Conservation (phyloP, 495 filamentous ascomycete genomes). For the Hyphodiscus hymeniophilus region DNA sequence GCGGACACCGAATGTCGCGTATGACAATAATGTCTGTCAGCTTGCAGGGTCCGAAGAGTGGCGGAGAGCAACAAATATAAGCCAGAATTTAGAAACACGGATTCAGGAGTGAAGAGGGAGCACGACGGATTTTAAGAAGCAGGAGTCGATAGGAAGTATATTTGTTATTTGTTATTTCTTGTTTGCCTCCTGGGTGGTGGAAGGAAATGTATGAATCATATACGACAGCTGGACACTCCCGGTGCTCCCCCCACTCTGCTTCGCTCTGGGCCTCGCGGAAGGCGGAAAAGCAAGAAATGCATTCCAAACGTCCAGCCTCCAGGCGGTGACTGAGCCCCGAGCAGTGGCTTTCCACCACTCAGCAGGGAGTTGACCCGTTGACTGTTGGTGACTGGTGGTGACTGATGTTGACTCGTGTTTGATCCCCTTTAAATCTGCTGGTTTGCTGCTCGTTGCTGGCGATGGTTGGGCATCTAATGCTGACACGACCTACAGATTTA, state of each 20-base stretch:
- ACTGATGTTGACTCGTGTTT: too few relatives aligned
- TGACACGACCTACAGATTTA: not conserved
- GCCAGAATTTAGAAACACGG: too few relatives aligned
- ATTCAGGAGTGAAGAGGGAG: not conserved
- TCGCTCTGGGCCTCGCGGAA: not conserved
- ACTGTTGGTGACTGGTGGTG: too few relatives aligned
- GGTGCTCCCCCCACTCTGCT: not conserved
- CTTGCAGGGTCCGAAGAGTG: not conserved
- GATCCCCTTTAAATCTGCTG: too few relatives aligned
- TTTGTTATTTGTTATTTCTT: too few relatives aligned
- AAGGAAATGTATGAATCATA: constrained; percentile 3
- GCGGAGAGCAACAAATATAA: not conserved
- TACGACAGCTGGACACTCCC: not conserved
- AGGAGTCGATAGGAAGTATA: too few relatives aligned
- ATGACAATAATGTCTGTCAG: not conserved
- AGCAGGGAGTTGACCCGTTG: too few relatives aligned
- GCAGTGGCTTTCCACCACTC: not conserved
- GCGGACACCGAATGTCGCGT: not conserved
- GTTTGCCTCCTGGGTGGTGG: too few relatives aligned
- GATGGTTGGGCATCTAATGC: not conserved
- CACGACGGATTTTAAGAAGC: too few relatives aligned
- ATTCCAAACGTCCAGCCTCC: too few relatives aligned
- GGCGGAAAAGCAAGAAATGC: not conserved
- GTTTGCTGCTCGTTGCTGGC: too few relatives aligned
- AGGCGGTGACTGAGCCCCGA: not conserved